Evolutionary conservation across 352 stramenopile species (phyloP), one percentile per base, ranked within the genome.

Genomic region (Detonula confervacea): DNA sequence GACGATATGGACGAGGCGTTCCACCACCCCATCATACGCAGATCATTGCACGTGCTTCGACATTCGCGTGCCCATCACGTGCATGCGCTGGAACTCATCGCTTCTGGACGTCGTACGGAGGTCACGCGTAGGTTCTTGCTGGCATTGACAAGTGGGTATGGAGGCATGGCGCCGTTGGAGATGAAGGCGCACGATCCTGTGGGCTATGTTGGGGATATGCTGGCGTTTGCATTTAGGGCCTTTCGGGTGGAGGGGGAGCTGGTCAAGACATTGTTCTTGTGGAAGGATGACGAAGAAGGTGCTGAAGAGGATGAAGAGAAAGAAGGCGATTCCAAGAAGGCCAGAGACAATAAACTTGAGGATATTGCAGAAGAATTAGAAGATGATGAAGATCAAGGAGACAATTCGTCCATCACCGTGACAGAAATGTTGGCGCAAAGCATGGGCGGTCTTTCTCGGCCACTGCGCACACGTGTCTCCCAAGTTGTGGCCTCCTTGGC

Each of bases 131-230:
- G 80, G 25, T 94, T 94, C 65, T 70, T 94, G n/a, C 55, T 93
- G 60, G 89, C 87, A 11, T 77, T 94, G 22, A 92, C 86, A 0
- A 83, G 49, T 46, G 87, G 86, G 24, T 89, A 91, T 75, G 73
- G 68, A 24, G 86, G 86, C 20, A 68, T 86, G 64, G 76, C 84
- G 20, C 86, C 88, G 0, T 78, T 93, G 55, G 88, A 93, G 77
- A 89, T 92, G 80, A 85, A 76, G 29, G 86, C 88, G 2, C 88
- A 94, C 68, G 89, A 94, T 84, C 78, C 87, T 5, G 87, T 94
- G 1, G 77, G 71, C 11, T 94, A 93, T 71, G 80, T 91, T 2
- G 86, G 81, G 20, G 89, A 94, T 73, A 92, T 94, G 85, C 67
- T 94, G 18, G 89, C 89, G 5, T 94, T 92, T 88, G 80, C 75